Conservation (phyloP, 805 yeast genomes). For the Candida silvicultrix region DNA sequence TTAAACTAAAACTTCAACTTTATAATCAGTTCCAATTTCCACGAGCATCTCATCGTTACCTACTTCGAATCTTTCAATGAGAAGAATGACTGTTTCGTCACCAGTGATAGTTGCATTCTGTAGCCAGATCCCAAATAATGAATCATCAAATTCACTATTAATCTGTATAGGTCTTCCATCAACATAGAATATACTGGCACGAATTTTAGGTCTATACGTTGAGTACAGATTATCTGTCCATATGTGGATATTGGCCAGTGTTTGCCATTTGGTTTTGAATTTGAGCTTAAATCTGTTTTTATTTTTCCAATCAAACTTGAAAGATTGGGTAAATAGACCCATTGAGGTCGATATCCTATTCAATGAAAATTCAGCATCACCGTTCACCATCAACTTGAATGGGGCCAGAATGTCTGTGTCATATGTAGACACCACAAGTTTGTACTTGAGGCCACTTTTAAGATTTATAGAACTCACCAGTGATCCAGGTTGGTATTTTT, state of each 20-base stretch:
- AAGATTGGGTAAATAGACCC: constrained; percentile 28
- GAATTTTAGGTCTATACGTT: constrained; percentile 37
- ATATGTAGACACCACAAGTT: constrained; percentile 41
- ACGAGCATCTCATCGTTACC: constrained; percentile 35
- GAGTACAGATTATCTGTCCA: constrained; percentile 6
- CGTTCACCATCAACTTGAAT: constrained; percentile 29
- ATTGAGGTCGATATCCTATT: constrained; percentile 22
- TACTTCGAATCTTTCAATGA: constrained; percentile 43
- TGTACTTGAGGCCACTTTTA: constrained; percentile 32
- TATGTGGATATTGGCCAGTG: constrained; percentile 15
- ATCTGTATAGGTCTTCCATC: constrained; percentile 26
- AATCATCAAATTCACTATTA: constrained; percentile 35
- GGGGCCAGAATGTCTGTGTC: constrained; percentile 23
- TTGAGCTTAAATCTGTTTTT: constrained; percentile 31
- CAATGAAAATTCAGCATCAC: constrained; percentile 10
- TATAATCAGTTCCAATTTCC: constrained; percentile 29
- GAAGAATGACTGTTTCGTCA: constrained; percentile 28
- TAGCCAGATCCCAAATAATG: constrained; percentile 37
- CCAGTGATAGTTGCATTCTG: constrained; percentile 10
- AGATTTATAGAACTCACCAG: constrained; percentile 18
- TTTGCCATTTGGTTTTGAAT: constrained; percentile 18
- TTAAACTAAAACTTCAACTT: constrained; percentile 5
- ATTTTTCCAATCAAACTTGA: constrained; percentile 31
- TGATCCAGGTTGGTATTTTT: constrained; percentile 27
- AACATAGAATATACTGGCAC: constrained; percentile 36